Conservation (phyloP, 495 filamentous ascomycete genomes). For the Aspergillus baeticus region DNA sequence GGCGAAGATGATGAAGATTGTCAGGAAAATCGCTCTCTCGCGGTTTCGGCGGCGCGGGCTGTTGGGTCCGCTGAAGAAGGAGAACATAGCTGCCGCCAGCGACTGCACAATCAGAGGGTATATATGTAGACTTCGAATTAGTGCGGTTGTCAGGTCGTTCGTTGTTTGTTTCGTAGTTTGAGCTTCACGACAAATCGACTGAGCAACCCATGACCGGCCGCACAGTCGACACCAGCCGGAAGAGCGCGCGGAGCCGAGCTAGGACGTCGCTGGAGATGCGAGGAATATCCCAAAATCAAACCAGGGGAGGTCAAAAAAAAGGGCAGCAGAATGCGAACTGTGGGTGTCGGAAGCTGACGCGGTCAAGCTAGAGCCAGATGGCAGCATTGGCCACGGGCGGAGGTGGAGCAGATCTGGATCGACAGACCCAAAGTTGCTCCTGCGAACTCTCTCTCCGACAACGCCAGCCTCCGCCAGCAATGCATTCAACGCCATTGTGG, state of each 20-base stretch:
- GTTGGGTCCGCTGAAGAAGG: constrained; percentile 37
- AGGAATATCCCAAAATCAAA: background rate
- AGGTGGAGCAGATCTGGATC: constrained; percentile 12
- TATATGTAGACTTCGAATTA: no score
- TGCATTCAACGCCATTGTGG: no score
- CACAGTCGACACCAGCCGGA: constrained; percentile 7
- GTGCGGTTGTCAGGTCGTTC: no score
- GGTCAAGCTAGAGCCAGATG: constrained; percentile 7
- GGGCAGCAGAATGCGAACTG: background rate
- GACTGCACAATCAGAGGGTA: background rate
- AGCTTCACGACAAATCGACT: constrained; percentile 9
- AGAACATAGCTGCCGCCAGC: constrained; percentile 32
- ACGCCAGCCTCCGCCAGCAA: no score
- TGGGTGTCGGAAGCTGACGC: background rate
- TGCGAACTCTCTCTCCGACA: no score
- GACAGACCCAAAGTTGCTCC: background rate
- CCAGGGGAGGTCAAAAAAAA: background rate
- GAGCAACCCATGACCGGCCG: constrained; percentile 13
- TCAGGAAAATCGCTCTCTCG: constrained; percentile 41
- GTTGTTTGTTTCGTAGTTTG: no score
- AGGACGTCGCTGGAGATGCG: background rate
- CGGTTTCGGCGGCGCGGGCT: constrained; percentile 43
- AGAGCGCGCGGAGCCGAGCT: background rate
- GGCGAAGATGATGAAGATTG: constrained; percentile 39
- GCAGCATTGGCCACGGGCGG: constrained; percentile 8